Percentiles rank a stretch among this genome's conserved stretches.
phyloP scores from a whole-genome alignment of 192 early-diverging fungal genomes.

The Coemansia nantahalensis region DNA sequence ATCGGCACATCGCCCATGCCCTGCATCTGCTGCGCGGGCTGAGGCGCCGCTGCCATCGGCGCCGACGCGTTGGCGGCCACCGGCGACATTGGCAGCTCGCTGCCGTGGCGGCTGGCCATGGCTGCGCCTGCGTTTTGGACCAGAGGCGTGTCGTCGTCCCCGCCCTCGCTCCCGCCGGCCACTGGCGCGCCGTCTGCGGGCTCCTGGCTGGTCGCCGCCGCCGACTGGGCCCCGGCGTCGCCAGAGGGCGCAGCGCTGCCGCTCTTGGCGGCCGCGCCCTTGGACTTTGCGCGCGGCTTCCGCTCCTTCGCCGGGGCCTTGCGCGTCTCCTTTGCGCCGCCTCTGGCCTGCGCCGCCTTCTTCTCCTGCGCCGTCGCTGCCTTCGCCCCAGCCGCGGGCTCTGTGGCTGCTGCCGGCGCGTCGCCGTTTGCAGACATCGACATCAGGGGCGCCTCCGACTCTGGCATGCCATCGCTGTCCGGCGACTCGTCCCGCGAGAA shows the following conservation, averaged over 20 bases:
- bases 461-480: conserved; percentile 5
- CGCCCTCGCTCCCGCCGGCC: background rate
- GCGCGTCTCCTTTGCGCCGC: conserved; percentile 14
- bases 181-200: too few species aligned
- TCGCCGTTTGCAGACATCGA: conserved; percentile 1
- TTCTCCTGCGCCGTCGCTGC: conserved; percentile 17
- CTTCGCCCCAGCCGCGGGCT: too few species aligned
- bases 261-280: conserved; percentile 16
- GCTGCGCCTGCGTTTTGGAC: conserved; percentile 8
- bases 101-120: background rate
- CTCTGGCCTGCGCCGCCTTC: conserved; percentile 24
- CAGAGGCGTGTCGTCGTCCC: conserved; percentile 16
- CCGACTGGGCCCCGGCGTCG: background rate
- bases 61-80: conserved; percentile 1
- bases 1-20: background rate
- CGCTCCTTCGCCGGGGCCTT: conserved; percentile 30
- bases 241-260: background rate
- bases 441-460: conserved; percentile 1
- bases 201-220: background rate
- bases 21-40: background rate
- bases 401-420: too few species aligned
- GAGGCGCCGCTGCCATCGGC: conserved; percentile 7
- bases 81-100: conserved; percentile 13
- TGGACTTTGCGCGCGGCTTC: conserved; percentile 32
- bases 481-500: conserved; percentile 2